Base-by-base conservation (phyloP, 495 filamentous ascomycete species). In the Thozetella sp. region DNA sequence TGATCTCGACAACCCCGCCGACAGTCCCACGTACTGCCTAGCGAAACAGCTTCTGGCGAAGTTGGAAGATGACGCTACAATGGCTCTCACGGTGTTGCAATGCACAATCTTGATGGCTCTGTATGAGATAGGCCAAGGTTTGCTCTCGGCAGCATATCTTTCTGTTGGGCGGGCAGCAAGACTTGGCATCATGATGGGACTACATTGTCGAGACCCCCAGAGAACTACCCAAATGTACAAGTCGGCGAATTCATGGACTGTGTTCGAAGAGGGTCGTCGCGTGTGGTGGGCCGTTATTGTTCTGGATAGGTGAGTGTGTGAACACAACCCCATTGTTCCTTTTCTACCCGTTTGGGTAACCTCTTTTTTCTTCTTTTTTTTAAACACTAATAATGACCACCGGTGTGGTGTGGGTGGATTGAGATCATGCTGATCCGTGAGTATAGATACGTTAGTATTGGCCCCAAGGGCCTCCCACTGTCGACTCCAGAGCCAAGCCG, bases 101-200 rank as follows among this genome's bases (percentile, higher is more conserved):
- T 72, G 74, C 22, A 58, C 70, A 22, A 54, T 79, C 24, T 63
- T 81, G 17, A 62, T 81, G 27, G 62, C 71, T 4, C 55, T 72
- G 17, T 81, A 75, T 54, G 77, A 80, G 57, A 63, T 76, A 43
- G 74, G 78, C 2, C 77, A 81, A 56, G 69, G 71, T 3, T 75
- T 81, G 57, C 79, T 78, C 27, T 77, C 78, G 0, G 74, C 77
- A 17, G 77, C 77, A 2, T 79, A 75, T 45, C 65, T 81, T 37
- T 67, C 67, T 27, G 67, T 75, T 40, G 78, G 76, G 2, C 65
- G 72, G 58, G 76, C 72, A 52, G 72, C 73, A 11, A 58, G 75
- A 25, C 68, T 79, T 51, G 76, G 72, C 25, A 64, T 77, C 48
- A 72, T 81, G 40, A 67, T 83, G 52, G 80, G 79, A 1, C 69